Base-by-base conservation (phyloP, 768 basidiomycete species). In the Hygrophorus pudorinus region DNA sequence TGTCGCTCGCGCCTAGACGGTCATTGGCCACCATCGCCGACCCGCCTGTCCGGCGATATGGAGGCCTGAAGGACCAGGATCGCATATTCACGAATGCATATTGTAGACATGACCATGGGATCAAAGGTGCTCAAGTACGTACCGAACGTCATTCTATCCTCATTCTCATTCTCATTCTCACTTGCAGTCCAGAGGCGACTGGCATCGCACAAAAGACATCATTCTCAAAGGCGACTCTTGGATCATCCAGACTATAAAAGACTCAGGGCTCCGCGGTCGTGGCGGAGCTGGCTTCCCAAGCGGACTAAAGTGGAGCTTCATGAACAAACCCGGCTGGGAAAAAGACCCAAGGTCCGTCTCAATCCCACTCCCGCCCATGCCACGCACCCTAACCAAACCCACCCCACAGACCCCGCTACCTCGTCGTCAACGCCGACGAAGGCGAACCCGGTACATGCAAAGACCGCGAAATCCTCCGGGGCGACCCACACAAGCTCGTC, bases 311-410 rank as follows among this genome's bases (percentile, higher is more conserved):
- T 97, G 93, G 93, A 86, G 83, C 56, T 92, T 91, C 62, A 94
- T 98, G 94, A 98, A 99, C 74, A 99, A 98, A 66, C 93, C 92
- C n/a, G 81, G 82, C 20, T 97, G 94, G 94, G 80, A 98, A 69
- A 84, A 87, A 59, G 94, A 97, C 57, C 79, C 79, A 52, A 72
- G 89, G 83, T 87, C 48, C 47, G 66, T 53, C 10, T 16, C 13
- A 14, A n/a, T 33, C 7, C 0, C 14, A 9, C 18, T 44, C 20
- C 18, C 43, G 17, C 30, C 4, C n/a, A 38, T 52, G 28, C 3
- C 31, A 28, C 16, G 8, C n/a, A 38, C 14, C 33, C 31, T 11
- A 30, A 31, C 33, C 27, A 34, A n/a, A 28, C n/a, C n/a, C n/a
- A n/a, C 18, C 11, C 13, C 13, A 30, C 43, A 86, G 92, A 41